Base-by-base conservation (phyloP, 164 flowering plant genomes). In the Liquidambar formosana region DNA sequence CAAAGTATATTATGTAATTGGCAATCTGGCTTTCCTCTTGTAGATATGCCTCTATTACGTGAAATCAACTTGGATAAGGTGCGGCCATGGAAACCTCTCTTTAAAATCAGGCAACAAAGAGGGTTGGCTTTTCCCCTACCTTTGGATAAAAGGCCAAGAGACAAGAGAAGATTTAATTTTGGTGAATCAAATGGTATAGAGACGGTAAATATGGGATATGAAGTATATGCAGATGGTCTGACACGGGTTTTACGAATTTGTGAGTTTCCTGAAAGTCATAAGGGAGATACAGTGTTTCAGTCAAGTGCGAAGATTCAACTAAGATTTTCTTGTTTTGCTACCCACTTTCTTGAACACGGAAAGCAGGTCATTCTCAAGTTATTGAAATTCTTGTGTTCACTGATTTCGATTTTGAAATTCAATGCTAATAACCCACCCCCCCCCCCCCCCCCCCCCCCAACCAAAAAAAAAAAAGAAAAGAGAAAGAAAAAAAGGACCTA, bases 41-140 rank as follows among this genome's bases (percentile, higher is more conserved):
- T 74, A 93, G 97, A 71, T 73, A 64, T 77, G 70, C 81, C 80
- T 66, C 46, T 82, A 33, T 64, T 78, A 51, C 90, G 90, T 62
- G 97, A 95, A 79, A 90, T 93, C 70, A 89, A 81, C 75, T 78
- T 95, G 82, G 97, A 95, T 72, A 95, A 95, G 79, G 78, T 95
- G 69, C 85, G 90, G 26, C 66, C 82, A 22, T 93, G 97, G 99
- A 93, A 84, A 68, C 87, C 96, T 69, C 83, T 93, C 71, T 80
- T 71, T 61, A 90, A 86, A 71, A 52, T 57, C 49, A 73, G 84
- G 79, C 86, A 88, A 69, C 79, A 71, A 4, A 76, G 82, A 74
- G 80, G 84, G 33, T 65, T 92, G 66, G 78, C 84, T 38, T 68
- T 75, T 63, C 77, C 80, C 72, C 72, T 83, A 22, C 80, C 78